Conservation (phyloP, 108 stramenopile genomes). For the Ochromonas danica region DNA sequence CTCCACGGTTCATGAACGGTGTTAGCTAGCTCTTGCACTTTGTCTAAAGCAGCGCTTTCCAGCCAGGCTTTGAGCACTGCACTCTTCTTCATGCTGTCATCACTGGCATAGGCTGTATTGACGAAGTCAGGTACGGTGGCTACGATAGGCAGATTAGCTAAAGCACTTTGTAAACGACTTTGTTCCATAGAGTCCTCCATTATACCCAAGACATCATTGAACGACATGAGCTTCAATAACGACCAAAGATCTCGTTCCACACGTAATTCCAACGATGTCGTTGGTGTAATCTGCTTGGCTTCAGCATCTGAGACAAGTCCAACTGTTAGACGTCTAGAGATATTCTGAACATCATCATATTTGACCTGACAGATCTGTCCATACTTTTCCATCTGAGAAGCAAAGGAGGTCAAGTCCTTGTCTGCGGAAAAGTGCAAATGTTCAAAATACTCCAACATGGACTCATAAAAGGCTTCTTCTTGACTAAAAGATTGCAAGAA, state of each 20-base stretch:
- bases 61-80: background rate
- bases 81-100: background rate
- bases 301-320: background rate
- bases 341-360: background rate
- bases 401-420: background rate
- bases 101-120: background rate
- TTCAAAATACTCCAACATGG: background rate
- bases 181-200: background rate
- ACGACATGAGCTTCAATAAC: background rate
- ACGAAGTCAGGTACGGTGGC: background rate
- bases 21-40: background rate
- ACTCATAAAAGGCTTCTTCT: too few species aligned
- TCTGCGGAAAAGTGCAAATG: background rate
- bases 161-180: background rate
- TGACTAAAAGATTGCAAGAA: too few species aligned
- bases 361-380: background rate
- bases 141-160: background rate
- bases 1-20: background rate
- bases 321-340: background rate
- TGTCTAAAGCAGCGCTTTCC: background rate
- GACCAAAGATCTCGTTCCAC: constrained; percentile 20
- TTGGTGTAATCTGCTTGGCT: background rate
- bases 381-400: background rate
- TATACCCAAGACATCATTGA: background rate
- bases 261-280: background rate